Conservation (phyloP, 495 filamentous ascomycete genomes). For the Letharia columbiana region DNA sequence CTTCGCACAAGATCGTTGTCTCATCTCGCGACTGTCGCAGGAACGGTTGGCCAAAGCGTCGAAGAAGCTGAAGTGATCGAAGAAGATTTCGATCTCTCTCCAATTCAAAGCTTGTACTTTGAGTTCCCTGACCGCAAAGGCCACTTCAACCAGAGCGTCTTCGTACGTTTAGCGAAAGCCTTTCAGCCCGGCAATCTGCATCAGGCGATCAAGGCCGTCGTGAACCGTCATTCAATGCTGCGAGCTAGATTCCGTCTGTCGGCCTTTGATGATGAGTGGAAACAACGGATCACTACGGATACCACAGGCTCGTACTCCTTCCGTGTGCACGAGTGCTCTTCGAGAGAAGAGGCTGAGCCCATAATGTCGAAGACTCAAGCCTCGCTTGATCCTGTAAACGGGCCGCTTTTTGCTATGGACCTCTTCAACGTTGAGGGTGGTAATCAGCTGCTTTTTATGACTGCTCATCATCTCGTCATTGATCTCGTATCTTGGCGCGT, state of each 20-base stretch:
- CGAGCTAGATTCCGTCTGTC: conserved; percentile 49
- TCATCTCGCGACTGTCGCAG: conserved; percentile 34
- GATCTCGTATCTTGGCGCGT: conserved; percentile 65
- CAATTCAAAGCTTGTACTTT: conserved; percentile 66
- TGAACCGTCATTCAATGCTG: conserved; percentile 65
- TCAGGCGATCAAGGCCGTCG: conserved; percentile 48
- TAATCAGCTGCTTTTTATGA: conserved; percentile 50
- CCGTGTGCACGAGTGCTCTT: conserved; percentile 23
- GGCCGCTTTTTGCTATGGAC: conserved; percentile 39
- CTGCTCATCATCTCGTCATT: conserved; percentile 59
- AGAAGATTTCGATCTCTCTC: conserved; percentile 55
- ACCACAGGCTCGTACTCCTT: conserved; percentile 35
- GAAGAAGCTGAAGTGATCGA: conserved; percentile 36
- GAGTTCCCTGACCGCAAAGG: conserved; percentile 47
- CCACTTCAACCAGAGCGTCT: conserved; percentile 67
- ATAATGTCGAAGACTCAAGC: conserved; percentile 34
- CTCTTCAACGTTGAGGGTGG: conserved; percentile 42
- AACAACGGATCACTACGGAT: conserved; percentile 35
- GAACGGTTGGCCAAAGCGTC: conserved; percentile 28
- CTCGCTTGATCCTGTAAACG: conserved; percentile 37
- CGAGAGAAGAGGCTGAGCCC: conserved; percentile 26
- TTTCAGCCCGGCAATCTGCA: conserved; percentile 41
- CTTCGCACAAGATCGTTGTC: conserved; percentile 40
- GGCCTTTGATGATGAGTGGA: conserved; percentile 25
- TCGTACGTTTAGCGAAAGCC: conserved; percentile 47